These are phyloP conservation scores for Trichoderma lentiforme DNA, from an alignment of 2,329 filamentous ascomycete species.

Conservation along the genomic window DNA sequence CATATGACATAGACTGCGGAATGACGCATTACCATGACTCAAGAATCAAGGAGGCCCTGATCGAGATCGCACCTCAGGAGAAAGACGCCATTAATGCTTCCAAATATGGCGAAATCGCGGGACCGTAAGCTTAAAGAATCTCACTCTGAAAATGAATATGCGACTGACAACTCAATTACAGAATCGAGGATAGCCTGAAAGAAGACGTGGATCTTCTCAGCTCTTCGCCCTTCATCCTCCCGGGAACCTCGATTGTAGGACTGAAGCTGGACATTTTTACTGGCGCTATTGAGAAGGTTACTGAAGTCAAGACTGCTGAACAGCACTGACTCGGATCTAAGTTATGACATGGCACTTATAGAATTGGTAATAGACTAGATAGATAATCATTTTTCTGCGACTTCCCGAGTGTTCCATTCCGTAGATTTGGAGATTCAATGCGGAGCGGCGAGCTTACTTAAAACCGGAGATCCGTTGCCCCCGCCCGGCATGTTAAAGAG, in stretches of 20 bases:
- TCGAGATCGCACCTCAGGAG: neutral
- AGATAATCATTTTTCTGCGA: neutral
- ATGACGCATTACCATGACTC: slow-evolving; percentile 5
- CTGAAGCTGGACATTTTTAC: neutral
- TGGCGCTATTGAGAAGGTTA: neutral
- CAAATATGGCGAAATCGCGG: neutral
- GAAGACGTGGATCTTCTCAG: neutral
- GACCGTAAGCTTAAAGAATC: neutral
- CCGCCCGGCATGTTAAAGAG: neutral
- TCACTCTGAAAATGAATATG: neutral
- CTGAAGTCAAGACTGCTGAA: neutral
- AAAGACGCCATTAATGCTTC: neutral
- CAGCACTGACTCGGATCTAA: neutral
- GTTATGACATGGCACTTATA: neutral
- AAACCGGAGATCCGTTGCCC: neutral
- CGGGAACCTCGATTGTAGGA: neutral
- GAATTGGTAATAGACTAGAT: neutral
- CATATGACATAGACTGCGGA: neutral
- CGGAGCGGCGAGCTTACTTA: neutral
- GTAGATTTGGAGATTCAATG: neutral
- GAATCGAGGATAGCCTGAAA: neutral
- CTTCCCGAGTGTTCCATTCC: neutral
- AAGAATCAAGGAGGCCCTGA: neutral
- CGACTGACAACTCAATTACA: neutral
- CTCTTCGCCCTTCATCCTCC: neutral